Evolutionary conservation across 2,329 filamentous ascomycete genomes (phyloP).

Genomic region (Coniochaeta hoffmannii): DNA sequence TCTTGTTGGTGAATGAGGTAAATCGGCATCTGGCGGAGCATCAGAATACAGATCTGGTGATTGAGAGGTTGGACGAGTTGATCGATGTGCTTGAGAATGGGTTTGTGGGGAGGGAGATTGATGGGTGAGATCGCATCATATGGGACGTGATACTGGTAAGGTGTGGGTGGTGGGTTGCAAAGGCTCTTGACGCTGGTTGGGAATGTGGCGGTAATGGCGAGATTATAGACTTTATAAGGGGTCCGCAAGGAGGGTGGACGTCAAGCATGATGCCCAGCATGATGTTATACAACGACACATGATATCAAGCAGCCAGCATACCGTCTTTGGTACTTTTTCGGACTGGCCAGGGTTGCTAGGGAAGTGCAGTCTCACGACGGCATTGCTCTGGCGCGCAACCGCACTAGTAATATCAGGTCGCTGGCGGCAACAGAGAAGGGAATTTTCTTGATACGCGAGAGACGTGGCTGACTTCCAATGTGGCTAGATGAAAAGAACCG

Average conservation of each 20-base stretch:
- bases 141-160: neutral
- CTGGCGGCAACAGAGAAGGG: neutral
- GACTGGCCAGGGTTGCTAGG: too few species aligned
- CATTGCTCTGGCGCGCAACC: too few species aligned
- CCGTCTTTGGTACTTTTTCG: too few species aligned
- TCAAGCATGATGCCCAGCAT: too few species aligned
- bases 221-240: too few species aligned
- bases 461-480: neutral
- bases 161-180: neutral
- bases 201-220: too few species aligned
- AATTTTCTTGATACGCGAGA: neutral
- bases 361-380: too few species aligned
- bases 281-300: too few species aligned
- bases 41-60: slow-evolving; percentile 68
- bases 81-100: slow-evolving; percentile 68
- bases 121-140: neutral
- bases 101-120: slow-evolving; percentile 47
- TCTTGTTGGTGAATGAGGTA: slow-evolving; percentile 79
- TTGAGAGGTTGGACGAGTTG: slow-evolving; percentile 67
- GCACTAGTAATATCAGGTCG: too few species aligned
- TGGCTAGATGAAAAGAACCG: neutral
- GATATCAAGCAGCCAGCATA: too few species aligned
- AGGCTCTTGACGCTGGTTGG: too few species aligned
- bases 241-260: too few species aligned
- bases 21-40: slow-evolving; percentile 65